Percentiles rank a stretch among this genome's conserved stretches.
Conservation (phyloP, 164 flowering plant species). For the Santalum album region DNA sequence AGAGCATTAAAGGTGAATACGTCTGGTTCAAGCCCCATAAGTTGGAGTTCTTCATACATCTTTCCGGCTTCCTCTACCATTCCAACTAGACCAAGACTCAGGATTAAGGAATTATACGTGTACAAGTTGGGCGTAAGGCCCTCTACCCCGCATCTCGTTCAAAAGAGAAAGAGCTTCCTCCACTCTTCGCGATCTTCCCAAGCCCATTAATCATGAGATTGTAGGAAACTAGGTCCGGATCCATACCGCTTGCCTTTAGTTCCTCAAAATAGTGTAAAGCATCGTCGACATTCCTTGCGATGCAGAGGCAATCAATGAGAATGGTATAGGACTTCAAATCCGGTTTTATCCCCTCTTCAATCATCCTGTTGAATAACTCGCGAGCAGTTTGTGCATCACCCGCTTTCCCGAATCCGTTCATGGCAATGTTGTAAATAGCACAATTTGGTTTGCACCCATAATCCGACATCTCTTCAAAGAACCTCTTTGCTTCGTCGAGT, state of each 20-base stretch:
- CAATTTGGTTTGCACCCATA: constrained; percentile 82
- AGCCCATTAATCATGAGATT: constrained; percentile 83
- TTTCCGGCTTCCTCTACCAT: constrained; percentile 67
- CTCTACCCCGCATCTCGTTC: constrained; percentile 56
- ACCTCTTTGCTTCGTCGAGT: constrained; percentile 59
- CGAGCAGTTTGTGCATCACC: constrained; percentile 62
- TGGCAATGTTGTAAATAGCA: constrained; percentile 78
- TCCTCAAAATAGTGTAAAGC: constrained; percentile 70
- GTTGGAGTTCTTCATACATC: constrained; percentile 61
- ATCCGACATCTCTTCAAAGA: constrained; percentile 72
- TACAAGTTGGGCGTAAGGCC: constrained; percentile 67
- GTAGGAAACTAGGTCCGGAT: constrained; percentile 65
- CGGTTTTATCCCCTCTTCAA: constrained; percentile 64
- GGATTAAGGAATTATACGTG: constrained; percentile 70
- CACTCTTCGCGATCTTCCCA: constrained; percentile 50
- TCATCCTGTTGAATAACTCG: constrained; percentile 60
- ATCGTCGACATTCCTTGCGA: constrained; percentile 56
- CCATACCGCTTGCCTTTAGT: constrained; percentile 50
- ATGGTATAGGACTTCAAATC: constrained; percentile 80
- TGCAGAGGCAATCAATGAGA: constrained; percentile 70
- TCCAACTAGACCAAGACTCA: constrained; percentile 67
- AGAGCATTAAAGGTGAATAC: constrained; percentile 87
- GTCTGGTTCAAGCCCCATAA: constrained; percentile 60
- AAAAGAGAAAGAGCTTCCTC: constrained; percentile 70
- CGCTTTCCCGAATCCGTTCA: constrained; percentile 75